A percentile compares a stretch with the other conserved stretches of the same genome.
phyloP scores from a whole-genome alignment of 768 basidiomycete genomes.

The Tylopilus subfusipes region DNA sequence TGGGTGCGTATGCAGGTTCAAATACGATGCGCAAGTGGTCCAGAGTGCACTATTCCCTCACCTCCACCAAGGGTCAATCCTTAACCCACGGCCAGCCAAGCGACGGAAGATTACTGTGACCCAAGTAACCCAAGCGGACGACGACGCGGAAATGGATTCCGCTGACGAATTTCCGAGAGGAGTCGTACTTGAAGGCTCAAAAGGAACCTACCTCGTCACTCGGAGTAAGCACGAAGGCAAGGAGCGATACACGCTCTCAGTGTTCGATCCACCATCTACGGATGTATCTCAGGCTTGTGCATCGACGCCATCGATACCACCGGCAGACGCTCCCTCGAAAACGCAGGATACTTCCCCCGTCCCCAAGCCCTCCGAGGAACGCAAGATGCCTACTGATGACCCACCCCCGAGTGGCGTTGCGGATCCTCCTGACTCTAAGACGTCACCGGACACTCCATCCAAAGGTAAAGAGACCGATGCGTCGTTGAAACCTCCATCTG shows the following conservation, averaged over 20 bases:
- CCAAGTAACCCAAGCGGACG: conserved; percentile 7
- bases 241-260: conserved; percentile 18
- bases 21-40: conserved; percentile 47
- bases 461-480: neutral
- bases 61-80: conserved; percentile 12
- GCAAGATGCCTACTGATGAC: neutral
- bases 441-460: neutral
- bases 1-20: conserved; percentile 38
- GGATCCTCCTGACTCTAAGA: conserved; percentile 6
- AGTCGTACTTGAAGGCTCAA: conserved; percentile 25
- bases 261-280: conserved; percentile 3
- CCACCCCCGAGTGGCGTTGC: neutral
- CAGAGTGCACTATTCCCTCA: conserved; percentile 45
- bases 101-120: conserved; percentile 25
- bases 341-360: neutral
- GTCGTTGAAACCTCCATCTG: neutral
- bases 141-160: conserved; percentile 8
- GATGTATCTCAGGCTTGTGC: neutral
- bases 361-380: neutral
- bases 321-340: conserved; percentile 1
- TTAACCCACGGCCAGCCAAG: conserved; percentile 20
- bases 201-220: conserved; percentile 23
- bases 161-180: conserved; percentile 12
- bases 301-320: neutral
- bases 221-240: conserved; percentile 6